Conservation (phyloP, 148 eudicot species). For the Suaeda aralocaspica region DNA sequence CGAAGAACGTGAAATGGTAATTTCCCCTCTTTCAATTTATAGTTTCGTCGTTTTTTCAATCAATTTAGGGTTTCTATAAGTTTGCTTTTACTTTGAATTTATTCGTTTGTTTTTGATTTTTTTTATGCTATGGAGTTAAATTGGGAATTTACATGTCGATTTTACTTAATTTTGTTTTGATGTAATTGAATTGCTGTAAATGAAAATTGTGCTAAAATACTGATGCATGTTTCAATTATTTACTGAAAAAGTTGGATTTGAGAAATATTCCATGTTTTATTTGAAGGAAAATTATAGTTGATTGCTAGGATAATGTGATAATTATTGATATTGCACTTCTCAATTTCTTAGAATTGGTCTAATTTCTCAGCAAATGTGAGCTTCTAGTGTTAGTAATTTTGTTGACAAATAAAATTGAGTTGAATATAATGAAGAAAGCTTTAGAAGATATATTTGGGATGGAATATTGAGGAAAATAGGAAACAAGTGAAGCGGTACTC, state of each 20-base stretch:
- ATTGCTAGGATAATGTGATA: background rate
- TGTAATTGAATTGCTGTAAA: background rate
- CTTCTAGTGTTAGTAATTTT: background rate
- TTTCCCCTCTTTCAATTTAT: background rate
- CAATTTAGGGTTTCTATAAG: conserved; percentile 13
- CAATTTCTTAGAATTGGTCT: background rate
- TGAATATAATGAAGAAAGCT: background rate
- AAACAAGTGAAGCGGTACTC: too few relatives aligned
- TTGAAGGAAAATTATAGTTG: background rate
- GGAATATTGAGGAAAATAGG: too few relatives aligned
- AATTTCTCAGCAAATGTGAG: background rate
- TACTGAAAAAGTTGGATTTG: background rate
- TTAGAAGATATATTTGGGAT: background rate
- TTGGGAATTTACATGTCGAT: background rate
- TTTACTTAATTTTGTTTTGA: background rate
- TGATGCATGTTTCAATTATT: background rate
- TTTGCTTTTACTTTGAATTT: background rate
- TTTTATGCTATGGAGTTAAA: background rate
- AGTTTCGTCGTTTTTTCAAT: background rate
- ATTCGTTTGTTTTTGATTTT: background rate
- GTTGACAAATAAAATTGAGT: background rate
- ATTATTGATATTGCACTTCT: too few relatives aligned
- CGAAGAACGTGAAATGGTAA: conserved; percentile 85
- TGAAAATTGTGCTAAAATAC: background rate
- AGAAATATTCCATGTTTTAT: background rate